Percentiles rank a stretch among this genome's conserved stretches.
Evolutionary conservation across 208 protist genomes (phyloP).

Genomic region (Phytomonas sp.): DNA sequence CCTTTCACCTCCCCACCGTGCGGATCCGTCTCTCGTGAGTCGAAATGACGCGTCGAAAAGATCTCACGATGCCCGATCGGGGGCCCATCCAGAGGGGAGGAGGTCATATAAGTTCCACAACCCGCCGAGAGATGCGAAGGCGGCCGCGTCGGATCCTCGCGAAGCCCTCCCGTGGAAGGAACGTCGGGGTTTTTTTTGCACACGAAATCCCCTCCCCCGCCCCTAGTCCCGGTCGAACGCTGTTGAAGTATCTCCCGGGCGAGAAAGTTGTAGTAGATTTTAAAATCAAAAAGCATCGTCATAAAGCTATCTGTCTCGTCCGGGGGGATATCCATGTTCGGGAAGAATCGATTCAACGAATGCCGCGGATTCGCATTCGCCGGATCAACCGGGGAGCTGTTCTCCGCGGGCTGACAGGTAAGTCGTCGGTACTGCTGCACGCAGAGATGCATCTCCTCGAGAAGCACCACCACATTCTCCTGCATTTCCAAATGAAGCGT

Average conservation of each 20-base stretch:
- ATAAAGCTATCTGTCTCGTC: slow-evolving; percentile 83
- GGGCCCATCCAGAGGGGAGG: too few species aligned
- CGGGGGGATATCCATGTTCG: slow-evolving; percentile 25
- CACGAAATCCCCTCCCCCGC: not conserved
- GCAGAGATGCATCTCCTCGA: slow-evolving; percentile 87
- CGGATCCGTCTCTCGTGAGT: too few species aligned
- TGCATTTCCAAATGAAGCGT: slow-evolving; percentile 39
- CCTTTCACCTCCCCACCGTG: too few species aligned
- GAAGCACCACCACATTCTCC: slow-evolving; percentile 35
- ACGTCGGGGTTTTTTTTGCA: not conserved
- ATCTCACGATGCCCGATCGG: too few species aligned
- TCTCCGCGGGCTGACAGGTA: not conserved
- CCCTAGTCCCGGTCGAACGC: not conserved
- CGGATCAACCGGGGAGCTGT: not conserved
- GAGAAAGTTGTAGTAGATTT: slow-evolving; percentile 69
- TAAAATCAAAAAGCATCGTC: slow-evolving; percentile 60
- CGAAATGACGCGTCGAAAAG: too few species aligned
- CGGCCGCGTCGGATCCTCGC: not conserved
- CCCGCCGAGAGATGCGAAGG: too few species aligned
- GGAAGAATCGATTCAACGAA: not conserved
- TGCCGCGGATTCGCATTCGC: not conserved
- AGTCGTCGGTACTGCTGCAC: slow-evolving; percentile 63
- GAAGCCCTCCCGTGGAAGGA: not conserved
- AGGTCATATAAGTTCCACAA: too few species aligned
- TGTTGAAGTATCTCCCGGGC: slow-evolving; percentile 23